phyloP scores from a whole-genome alignment of 805 yeast genomes.

The Candida piceae region DNA sequence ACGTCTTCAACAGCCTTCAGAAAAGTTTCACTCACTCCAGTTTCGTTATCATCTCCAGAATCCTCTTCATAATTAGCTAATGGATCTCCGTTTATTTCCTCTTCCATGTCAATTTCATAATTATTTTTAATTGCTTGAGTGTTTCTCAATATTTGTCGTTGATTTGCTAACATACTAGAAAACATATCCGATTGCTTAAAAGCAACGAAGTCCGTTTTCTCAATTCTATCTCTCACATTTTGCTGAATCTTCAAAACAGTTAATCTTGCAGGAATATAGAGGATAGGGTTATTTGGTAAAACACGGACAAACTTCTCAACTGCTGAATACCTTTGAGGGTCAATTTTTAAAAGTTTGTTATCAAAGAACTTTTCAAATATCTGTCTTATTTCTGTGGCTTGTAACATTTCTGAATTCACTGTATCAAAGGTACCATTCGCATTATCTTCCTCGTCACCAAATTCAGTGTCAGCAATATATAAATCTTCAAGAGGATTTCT shows the following conservation, averaged over 20 bases:
- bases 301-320: conserved; percentile 39
- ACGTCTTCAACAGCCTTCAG: conserved; percentile 65
- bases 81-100: conserved; percentile 29
- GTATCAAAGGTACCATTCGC: conserved; percentile 6
- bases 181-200: conserved; percentile 59
- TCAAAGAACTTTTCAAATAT: conserved; percentile 43
- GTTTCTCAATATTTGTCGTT: conserved; percentile 1
- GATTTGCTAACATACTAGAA: conserved; percentile 42
- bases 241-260: conserved; percentile 57
- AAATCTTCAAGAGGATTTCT: conserved; percentile 67
- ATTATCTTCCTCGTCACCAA: conserved; percentile 24
- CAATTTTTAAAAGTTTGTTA: conserved; percentile 27
- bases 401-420: conserved; percentile 29
- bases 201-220: conserved; percentile 46
- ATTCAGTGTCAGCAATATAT: conserved; percentile 21
- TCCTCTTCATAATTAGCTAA: conserved; percentile 26
- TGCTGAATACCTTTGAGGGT: conserved; percentile 23
- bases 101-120: conserved; percentile 9
- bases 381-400: conserved; percentile 46
- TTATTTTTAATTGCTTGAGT: conserved; percentile 1
- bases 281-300: too few species aligned
- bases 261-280: conserved; percentile 43
- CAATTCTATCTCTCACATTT: conserved; percentile 46
- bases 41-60: conserved; percentile 30
- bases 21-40: conserved; percentile 38